Conservation (phyloP, 176 grass and related monocot species). For the Hsuehochloa calcarea region DNA sequence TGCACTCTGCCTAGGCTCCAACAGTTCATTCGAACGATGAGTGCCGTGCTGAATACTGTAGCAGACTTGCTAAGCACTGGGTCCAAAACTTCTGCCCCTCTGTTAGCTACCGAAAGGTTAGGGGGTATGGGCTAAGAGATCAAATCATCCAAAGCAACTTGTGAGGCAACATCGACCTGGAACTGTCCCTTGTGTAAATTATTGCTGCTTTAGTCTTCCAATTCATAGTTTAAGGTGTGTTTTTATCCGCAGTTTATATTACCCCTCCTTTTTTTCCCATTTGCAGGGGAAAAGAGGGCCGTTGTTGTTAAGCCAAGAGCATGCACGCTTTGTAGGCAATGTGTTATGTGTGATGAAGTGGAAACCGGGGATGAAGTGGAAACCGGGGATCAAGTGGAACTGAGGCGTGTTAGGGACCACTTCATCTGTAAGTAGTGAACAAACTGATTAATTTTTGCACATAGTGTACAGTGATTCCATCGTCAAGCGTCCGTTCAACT, state of each 20-base stretch:
- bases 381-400: slow-evolving; percentile 39
- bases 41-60: no score
- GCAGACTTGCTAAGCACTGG: no score
- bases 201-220: neutral
- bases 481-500: no score
- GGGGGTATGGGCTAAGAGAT: neutral
- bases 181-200: neutral
- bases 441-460: neutral
- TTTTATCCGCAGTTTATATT: neutral
- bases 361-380: neutral
- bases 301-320: slow-evolving; percentile 58
- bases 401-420: slow-evolving; percentile 76
- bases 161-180: neutral
- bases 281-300: slow-evolving; percentile 56
- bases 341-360: slow-evolving; percentile 48
- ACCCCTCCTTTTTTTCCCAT: neutral
- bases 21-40: no score
- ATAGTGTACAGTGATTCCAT: neutral
- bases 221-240: neutral
- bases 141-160: neutral
- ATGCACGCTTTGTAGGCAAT: slow-evolving; percentile 91
- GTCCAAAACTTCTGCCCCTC: no score
- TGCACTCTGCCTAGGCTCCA: no score
- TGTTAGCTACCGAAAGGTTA: no score
- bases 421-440: slow-evolving; percentile 76